Evolutionary conservation across 2,329 filamentous ascomycete species (phyloP).

Genomic region (Trichoderma aggressivum): DNA sequence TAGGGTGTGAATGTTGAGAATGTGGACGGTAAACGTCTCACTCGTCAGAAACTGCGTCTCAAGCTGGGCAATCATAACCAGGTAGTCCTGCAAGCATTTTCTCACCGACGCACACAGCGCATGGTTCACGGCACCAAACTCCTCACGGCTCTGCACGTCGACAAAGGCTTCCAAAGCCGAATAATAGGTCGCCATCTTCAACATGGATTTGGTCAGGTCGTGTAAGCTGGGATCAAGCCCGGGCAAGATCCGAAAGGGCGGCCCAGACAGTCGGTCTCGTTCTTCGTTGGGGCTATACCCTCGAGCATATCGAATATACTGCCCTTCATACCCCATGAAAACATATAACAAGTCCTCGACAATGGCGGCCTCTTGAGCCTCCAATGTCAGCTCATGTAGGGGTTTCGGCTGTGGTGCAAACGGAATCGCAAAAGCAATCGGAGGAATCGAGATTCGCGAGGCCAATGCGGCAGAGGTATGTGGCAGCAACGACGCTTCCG

Average conservation of each 20-base stretch:
- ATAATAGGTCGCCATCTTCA: slow-evolving; percentile 93
- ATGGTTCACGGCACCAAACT: slow-evolving; percentile 93
- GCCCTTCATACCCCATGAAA: slow-evolving; percentile 98
- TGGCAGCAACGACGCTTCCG: slow-evolving; percentile 69
- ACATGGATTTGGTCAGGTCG: slow-evolving; percentile 82
- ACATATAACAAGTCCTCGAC: slow-evolving; percentile 90
- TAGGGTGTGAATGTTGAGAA: slow-evolving; percentile 87
- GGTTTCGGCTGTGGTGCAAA: slow-evolving; percentile 67
- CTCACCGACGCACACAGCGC: slow-evolving; percentile 93
- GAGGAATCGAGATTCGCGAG: slow-evolving; percentile 59
- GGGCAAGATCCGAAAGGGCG: slow-evolving; percentile 71
- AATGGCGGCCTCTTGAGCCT: slow-evolving; percentile 81
- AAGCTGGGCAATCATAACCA: slow-evolving; percentile 87
- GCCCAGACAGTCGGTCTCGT: slow-evolving; percentile 80
- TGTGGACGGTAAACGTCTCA: slow-evolving; percentile 83
- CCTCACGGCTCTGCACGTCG: slow-evolving; percentile 87
- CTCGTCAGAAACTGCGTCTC: slow-evolving; percentile 92
- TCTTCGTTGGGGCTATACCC: slow-evolving; percentile 81
- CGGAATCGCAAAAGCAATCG: slow-evolving; percentile 72
- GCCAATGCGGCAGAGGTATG: slow-evolving; percentile 71
- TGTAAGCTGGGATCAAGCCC: slow-evolving; percentile 88
- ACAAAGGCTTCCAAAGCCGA: slow-evolving; percentile 88
- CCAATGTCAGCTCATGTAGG: slow-evolving; percentile 68
- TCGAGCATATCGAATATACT: slow-evolving; percentile 85
- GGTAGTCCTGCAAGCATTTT: slow-evolving; percentile 86